Percentiles rank a stretch among this genome's conserved stretches.
Evolutionary conservation across 1,284 basidiomycete species (phyloP).

Genomic region (Pulveroboletus sp.): DNA sequence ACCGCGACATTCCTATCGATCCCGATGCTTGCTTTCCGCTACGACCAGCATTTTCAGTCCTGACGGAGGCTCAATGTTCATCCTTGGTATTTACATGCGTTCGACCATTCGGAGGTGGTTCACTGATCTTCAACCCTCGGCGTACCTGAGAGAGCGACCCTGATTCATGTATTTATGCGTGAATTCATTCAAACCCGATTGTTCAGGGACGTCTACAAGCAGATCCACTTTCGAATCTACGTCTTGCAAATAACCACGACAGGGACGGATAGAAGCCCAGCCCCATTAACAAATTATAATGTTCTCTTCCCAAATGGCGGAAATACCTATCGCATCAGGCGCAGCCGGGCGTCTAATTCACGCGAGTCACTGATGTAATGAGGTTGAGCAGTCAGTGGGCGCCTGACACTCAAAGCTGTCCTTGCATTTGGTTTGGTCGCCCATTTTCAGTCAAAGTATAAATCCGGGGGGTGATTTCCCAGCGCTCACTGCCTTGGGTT

Average conservation of each 20-base stretch:
- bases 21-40: background rate
- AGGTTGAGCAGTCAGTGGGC: background rate
- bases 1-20: slow-evolving; percentile 7
- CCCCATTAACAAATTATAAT: slow-evolving; percentile 12
- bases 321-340: slow-evolving; percentile 13
- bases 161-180: slow-evolving; percentile 29
- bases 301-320: slow-evolving; percentile 17
- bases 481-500: background rate
- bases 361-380: background rate
- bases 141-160: slow-evolving; percentile 33
- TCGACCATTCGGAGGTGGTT: slow-evolving; percentile 10
- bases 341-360: background rate
- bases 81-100: background rate
- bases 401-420: background rate
- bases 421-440: background rate
- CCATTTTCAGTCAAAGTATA: slow-evolving; percentile 3
- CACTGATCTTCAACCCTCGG: slow-evolving; percentile 14
- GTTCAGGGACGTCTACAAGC: slow-evolving; percentile 21
- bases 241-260: slow-evolving; percentile 18
- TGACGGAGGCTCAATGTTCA: background rate
- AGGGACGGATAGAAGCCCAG: slow-evolving; percentile 31
- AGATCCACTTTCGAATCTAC: slow-evolving; percentile 29
- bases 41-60: background rate
- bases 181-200: slow-evolving; percentile 26
- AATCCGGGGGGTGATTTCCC: slow-evolving; percentile 22